Base-by-base conservation (phyloP, 345 rosid species). In the Hypericum perforatum region DNA sequence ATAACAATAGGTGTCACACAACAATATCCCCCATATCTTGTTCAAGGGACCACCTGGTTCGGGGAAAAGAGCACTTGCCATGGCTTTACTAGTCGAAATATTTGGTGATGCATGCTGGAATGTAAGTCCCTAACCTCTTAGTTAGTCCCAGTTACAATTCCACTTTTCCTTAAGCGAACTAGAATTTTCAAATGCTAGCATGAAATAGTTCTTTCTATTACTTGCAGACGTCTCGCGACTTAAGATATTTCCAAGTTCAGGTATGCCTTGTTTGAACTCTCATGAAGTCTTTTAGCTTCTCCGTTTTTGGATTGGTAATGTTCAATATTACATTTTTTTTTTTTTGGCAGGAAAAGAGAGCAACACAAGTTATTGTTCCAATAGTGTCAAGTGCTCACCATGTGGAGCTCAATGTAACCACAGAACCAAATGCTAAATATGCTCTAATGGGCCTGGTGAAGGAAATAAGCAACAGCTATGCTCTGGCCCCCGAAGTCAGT, bases 21-120 rank as follows among this genome's bases (percentile, higher is more conserved):
- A 63, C 43, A 67, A 45, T 37, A 62, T 63, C 63, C 85, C 84
- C 38, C 73, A 80, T 71, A 74, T 80, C 56, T 45, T 80, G 76
- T 62, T 84, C 60, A 76, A 74, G 52, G 91, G 86, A 49, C 86
- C 79, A 50, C 65, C 80, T 57, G 82, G 86, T 54, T 74, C 81
- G 38, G 86, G 86, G 9, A 84, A 78, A 66, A 84, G 73, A 66
- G 62, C 84, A 12, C 69, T 84, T 13, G 61, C 82, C 8, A 63
- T 70, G 79, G 82, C 84, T 51, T 48, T 78, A 54, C 74, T 80
- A 2, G 51, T 53, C 2, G 82, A 80, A 69, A 78, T 84, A 43
- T 76, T 69, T 10, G 81, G 82, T 7, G 82, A 78, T 32, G 47
- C 68, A 7, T 69, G 74, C 41, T 63, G 66, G 70, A 69, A 83